Evolutionary conservation across 768 basidiomycete species (phyloP).

Genomic region (Leccinellum luteum): DNA sequence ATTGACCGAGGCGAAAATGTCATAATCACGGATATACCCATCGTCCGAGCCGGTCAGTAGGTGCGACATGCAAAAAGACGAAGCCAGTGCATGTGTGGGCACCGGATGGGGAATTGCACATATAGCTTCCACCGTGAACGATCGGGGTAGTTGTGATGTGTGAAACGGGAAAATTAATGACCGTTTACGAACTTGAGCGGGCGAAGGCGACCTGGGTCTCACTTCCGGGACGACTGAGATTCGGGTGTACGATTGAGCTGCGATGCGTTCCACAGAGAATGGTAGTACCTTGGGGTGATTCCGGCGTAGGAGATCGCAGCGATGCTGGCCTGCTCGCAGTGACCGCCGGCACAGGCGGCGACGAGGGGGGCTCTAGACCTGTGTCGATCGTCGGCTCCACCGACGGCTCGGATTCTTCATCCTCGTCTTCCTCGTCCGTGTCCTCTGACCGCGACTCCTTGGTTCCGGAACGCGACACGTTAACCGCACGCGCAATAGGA

Average conservation of each 20-base stretch:
- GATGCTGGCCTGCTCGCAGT: conserved; percentile 10
- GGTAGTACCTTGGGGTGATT: conserved; percentile 34
- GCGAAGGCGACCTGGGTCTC: conserved; percentile 48
- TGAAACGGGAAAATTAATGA: conserved; percentile 36
- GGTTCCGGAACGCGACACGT: conserved; percentile 3
- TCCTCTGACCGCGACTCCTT: conserved; percentile 61
- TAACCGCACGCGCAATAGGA: not conserved
- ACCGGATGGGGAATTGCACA: conserved; percentile 89
- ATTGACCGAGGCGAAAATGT: conserved; percentile 86
- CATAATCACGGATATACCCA: conserved; percentile 90
- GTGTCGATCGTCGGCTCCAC: conserved; percentile 29
- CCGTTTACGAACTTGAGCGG: conserved; percentile 51
- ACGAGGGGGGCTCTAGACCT: conserved; percentile 26
- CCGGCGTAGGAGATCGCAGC: conserved; percentile 29
- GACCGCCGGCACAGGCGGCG: conserved; percentile 28
- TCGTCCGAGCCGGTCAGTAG: conserved; percentile 90
- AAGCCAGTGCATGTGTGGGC: conserved; percentile 84
- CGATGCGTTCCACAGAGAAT: not conserved
- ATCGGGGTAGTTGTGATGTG: conserved; percentile 41
- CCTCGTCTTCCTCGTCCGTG: conserved; percentile 56
- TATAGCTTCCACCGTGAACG: conserved; percentile 86
- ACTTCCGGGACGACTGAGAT: conserved; percentile 21
- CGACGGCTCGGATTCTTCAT: conserved; percentile 44
- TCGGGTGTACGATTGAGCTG: conserved; percentile 19
- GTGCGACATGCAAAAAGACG: conserved; percentile 84